Evolutionary conservation across 2,329 filamentous ascomycete genomes (phyloP).

Genomic region (Calonectria pseudoturangicola): DNA sequence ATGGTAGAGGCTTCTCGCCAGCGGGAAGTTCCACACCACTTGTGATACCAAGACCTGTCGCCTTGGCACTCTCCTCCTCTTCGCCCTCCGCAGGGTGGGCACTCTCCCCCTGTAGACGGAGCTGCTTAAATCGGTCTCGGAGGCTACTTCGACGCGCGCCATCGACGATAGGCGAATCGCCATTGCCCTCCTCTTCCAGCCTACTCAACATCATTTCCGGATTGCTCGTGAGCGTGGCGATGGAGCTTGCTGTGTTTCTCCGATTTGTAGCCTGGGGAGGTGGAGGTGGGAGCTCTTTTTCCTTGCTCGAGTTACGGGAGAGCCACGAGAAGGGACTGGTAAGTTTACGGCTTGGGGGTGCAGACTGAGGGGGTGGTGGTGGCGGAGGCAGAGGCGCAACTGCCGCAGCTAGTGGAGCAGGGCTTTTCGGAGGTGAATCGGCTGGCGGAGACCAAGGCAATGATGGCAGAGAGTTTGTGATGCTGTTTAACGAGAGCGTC

Average conservation of each 20-base stretch:
- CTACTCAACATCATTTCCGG: slow-evolving; percentile 86
- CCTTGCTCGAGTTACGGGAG: slow-evolving; percentile 79
- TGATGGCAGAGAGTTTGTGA: slow-evolving; percentile 82
- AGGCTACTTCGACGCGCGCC: slow-evolving; percentile 76
- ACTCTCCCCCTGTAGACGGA: slow-evolving; percentile 84
- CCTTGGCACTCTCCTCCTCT: slow-evolving; percentile 64
- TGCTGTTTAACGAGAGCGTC: slow-evolving; percentile 79
- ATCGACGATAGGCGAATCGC: slow-evolving; percentile 65
- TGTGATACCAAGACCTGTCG: slow-evolving; percentile 48
- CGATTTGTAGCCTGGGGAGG: slow-evolving; percentile 70
- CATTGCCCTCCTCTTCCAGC: slow-evolving; percentile 82
- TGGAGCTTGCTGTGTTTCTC: slow-evolving; percentile 87
- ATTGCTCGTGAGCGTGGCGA: slow-evolving; percentile 86
- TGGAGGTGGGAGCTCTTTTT: slow-evolving; percentile 72
- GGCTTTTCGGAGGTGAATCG: slow-evolving; percentile 68
- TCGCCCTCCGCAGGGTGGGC: slow-evolving; percentile 71
- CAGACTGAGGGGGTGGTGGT: slow-evolving; percentile 53
- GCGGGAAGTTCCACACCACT: slow-evolving; percentile 53
- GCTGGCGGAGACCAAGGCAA: slow-evolving; percentile 82
- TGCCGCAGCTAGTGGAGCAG: slow-evolving; percentile 58
- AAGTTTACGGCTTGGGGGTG: slow-evolving; percentile 79
- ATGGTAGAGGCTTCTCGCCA: slow-evolving; percentile 60
- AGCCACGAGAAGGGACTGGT: slow-evolving; percentile 93
- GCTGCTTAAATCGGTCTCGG: slow-evolving; percentile 85
- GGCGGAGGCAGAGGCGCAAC: slow-evolving; percentile 58